Evolutionary conservation across 306 rosid genomes (phyloP).

Genomic region (Cicer bijugum): DNA sequence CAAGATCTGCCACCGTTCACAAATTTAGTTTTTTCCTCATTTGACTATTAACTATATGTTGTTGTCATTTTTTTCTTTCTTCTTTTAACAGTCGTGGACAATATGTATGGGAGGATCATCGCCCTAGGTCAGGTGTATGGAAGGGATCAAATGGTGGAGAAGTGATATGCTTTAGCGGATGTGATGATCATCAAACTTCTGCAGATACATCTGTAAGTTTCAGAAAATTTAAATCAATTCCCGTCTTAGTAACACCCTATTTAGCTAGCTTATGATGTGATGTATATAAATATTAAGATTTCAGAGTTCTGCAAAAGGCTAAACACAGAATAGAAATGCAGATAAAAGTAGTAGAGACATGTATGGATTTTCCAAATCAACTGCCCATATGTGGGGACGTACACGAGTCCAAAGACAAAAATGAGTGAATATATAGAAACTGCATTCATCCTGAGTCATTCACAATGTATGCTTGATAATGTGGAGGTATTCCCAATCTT

Average conservation of each 20-base stretch:
- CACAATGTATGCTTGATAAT: not conserved
- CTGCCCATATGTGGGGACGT: not conserved
- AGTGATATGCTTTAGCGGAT: conserved; percentile 90
- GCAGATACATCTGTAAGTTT: conserved; percentile 95
- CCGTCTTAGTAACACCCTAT: conserved; percentile 5
- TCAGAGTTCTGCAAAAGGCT: conserved; percentile 1
- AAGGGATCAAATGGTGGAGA: conserved; percentile 96
- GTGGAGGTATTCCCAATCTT: not conserved
- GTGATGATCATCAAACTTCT: conserved; percentile 90
- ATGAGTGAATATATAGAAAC: conserved; percentile 1
- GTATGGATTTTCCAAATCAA: not conserved
- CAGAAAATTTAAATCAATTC: conserved; percentile 21
- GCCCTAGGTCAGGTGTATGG: conserved; percentile 91
- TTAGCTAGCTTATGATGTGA: conserved; percentile 5
- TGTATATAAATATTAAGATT: not conserved
- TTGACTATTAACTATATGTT: not conserved
- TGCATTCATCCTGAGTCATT: not conserved
- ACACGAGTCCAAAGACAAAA: not conserved
- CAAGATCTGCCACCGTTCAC: not conserved
- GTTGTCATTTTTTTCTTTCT: conserved; percentile 12
- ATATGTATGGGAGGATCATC: conserved; percentile 94
- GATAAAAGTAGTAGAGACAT: not conserved
- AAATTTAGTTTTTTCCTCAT: not conserved
- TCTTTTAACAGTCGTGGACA: conserved; percentile 67
- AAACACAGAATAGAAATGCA: not conserved